Percentiles rank a stretch among this genome's conserved stretches.
phyloP scores from a whole-genome alignment of 495 filamentous ascomycete species.

The Oidiodendron maius region DNA sequence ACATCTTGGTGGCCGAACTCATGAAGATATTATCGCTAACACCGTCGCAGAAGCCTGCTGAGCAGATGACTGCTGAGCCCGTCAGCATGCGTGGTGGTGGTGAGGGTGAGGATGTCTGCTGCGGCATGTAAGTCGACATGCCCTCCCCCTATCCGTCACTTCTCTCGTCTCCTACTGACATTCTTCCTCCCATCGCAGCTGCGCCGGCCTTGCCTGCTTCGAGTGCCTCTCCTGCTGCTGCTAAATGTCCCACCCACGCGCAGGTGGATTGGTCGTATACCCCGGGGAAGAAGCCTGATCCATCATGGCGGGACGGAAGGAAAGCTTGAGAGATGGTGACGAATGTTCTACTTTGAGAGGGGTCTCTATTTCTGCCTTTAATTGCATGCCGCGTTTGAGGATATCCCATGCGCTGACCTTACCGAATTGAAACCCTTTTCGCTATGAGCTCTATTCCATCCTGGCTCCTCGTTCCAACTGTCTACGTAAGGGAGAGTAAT shows the following conservation, averaged over 20 bases:
- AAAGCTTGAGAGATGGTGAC: no score
- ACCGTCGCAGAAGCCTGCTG: slow-evolving; percentile 11
- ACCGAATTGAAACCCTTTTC: neutral
- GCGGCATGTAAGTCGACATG: slow-evolving; percentile 18
- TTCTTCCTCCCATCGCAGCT: no score
- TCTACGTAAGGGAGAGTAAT: no score
- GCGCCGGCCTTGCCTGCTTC: slow-evolving; percentile 22
- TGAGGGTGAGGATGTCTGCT: slow-evolving; percentile 16
- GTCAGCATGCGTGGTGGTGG: slow-evolving; percentile 22
- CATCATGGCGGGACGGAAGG: neutral
- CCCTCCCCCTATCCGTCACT: neutral
- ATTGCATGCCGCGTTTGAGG: no score
- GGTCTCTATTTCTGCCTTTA: no score
- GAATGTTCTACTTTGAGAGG: no score
- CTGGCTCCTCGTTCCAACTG: no score
- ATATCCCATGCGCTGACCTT: neutral
- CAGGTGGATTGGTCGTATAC: neutral
- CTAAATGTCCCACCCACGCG: slow-evolving; percentile 7
- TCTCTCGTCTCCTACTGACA: no score
- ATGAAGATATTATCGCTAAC: slow-evolving; percentile 1
- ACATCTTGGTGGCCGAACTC: neutral
- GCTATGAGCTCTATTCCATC: no score
- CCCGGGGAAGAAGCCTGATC: neutral
- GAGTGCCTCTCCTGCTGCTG: slow-evolving; percentile 24
- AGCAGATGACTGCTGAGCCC: slow-evolving; percentile 24